These are phyloP conservation scores for Beauveria varroae DNA, from an alignment of 2,329 filamentous ascomycete species.

Conservation along the genomic window DNA sequence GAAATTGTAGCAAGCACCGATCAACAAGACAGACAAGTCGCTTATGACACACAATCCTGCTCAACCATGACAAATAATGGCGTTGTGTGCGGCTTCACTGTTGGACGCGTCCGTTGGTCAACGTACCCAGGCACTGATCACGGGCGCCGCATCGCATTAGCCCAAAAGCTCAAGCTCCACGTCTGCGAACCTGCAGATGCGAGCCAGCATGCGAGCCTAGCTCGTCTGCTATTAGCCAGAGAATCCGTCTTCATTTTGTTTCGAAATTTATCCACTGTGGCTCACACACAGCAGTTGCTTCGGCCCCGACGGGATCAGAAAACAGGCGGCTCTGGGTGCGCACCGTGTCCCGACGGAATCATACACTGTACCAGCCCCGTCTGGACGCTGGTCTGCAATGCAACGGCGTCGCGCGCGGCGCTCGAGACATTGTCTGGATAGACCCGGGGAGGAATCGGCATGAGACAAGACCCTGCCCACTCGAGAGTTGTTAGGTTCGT, in stretches of 20 bases:
- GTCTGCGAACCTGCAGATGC: slow-evolving; percentile 8
- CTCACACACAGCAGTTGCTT: not conserved
- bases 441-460: not conserved
- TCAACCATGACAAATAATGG: not conserved
- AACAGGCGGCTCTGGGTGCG: not conserved
- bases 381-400: not conserved
- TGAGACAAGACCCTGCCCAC: not conserved
- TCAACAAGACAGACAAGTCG: no score
- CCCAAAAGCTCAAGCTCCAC: not conserved
- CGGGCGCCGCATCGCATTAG: slow-evolving; percentile 2
- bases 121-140: not conserved
- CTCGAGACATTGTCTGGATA: slow-evolving; percentile 1
- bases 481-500: not conserved
- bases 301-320: not conserved
- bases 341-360: not conserved
- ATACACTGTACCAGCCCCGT: not conserved
- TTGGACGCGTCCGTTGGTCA: slow-evolving; percentile 7
- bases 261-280: not conserved
- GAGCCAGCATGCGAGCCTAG: not conserved
- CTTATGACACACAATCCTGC: not conserved
- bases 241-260: not conserved
- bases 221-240: not conserved
- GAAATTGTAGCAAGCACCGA: no score
- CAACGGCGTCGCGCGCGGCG: not conserved
- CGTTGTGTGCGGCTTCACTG: not conserved